These are phyloP conservation scores for Penicillium sp. DNA, from an alignment of 2,329 filamentous ascomycete genomes.

Conservation along the genomic window DNA sequence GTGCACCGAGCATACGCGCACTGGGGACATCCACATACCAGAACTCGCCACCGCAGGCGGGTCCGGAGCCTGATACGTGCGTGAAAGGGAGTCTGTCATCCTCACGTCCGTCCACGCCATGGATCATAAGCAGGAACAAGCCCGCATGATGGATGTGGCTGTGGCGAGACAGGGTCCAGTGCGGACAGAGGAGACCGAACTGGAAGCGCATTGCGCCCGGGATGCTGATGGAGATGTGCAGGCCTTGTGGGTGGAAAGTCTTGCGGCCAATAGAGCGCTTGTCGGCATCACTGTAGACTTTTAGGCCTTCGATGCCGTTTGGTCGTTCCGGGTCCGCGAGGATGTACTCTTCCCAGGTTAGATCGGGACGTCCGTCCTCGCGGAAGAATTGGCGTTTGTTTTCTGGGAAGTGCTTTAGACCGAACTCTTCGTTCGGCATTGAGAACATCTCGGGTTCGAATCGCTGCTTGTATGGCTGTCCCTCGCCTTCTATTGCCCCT, in stretches of 20 bases:
- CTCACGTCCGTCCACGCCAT: conserved; percentile 64
- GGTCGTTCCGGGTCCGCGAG: conserved; percentile 56
- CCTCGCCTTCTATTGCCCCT: conserved; percentile 60
- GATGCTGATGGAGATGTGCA: conserved; percentile 61
- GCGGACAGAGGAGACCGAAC: conserved; percentile 74
- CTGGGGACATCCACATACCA: conserved; percentile 75
- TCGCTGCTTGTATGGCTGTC: conserved; percentile 60
- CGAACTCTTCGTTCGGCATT: conserved; percentile 75
- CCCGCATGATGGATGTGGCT: conserved; percentile 59
- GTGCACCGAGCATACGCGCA: conserved; percentile 62
- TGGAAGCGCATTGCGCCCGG: conserved; percentile 68
- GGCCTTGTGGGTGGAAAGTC: conserved; percentile 61
- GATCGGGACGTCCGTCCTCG: conserved; percentile 60
- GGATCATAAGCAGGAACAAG: conserved; percentile 67
- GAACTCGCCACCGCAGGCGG: conserved; percentile 67
- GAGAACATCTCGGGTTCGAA: conserved; percentile 65
- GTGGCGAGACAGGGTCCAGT: conserved; percentile 69
- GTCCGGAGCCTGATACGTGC: conserved; percentile 36
- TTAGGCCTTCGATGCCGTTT: conserved; percentile 43
- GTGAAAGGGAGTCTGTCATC: conserved; percentile 69
- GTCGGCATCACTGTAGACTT: conserved; percentile 49
- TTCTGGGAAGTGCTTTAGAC: conserved; percentile 72
- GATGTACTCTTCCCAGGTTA: conserved; percentile 81
- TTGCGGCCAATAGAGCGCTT: conserved; percentile 53
- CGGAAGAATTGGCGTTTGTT: conserved; percentile 70